phyloP scores from a whole-genome alignment of 202 grass and related monocot species.

The Zoysia matrella region DNA sequence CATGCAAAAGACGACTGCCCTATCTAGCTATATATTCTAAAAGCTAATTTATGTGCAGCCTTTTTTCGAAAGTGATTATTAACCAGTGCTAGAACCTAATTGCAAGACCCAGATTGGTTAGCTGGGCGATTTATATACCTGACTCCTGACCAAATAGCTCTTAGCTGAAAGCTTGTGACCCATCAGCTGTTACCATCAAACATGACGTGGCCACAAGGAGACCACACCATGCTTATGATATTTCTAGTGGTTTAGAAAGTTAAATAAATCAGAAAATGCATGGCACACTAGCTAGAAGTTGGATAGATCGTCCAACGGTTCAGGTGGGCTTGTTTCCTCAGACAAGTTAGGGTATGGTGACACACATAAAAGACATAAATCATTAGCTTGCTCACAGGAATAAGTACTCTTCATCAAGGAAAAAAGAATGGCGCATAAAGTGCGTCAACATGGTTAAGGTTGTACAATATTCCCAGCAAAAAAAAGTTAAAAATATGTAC shows the following conservation, averaged over 20 bases:
- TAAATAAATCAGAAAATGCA: background rate
- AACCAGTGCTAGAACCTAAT: background rate
- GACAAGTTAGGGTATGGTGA: background rate
- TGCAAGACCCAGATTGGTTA: background rate
- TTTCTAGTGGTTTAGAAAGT: background rate
- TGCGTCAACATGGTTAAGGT: background rate
- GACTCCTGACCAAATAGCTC: background rate
- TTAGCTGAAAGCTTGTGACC: background rate
- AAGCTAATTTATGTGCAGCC: background rate
- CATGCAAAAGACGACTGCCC: background rate
- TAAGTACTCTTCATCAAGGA: background rate
- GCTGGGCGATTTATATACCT: background rate
- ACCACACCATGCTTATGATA: background rate
- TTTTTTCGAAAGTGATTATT: background rate
- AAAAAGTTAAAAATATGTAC: background rate
- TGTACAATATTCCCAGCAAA: background rate
- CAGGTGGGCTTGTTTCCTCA: conserved; percentile 26
- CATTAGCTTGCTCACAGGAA: background rate
- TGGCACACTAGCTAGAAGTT: background rate
- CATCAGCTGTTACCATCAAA: background rate
- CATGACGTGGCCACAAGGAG: background rate
- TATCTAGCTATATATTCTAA: background rate
- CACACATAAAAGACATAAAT: background rate
- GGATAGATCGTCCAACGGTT: background rate
- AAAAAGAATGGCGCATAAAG: background rate